A percentile compares a stretch with the other conserved stretches of the same genome.
These are phyloP conservation scores for Clavariopsis aquatica DNA, from an alignment of 495 filamentous ascomycete species.

Conservation along the genomic window DNA sequence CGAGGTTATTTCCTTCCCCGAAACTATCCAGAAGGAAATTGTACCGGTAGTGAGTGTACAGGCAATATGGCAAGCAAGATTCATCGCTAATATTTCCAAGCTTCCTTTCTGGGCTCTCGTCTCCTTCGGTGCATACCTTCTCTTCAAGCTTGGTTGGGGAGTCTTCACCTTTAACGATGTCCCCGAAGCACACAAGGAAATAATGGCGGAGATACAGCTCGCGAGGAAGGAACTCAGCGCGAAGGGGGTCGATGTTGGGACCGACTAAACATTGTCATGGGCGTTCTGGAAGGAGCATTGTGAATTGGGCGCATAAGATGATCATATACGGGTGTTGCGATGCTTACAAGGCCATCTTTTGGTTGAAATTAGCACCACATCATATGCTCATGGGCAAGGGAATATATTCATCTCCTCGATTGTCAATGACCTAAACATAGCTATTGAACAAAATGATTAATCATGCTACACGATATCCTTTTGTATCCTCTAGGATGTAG, in stretches of 20 bases:
- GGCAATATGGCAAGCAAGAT: not conserved
- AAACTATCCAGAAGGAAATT: slow-evolving; percentile 68
- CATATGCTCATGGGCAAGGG: no score
- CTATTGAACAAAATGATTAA: no score
- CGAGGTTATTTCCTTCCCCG: slow-evolving; percentile 79
- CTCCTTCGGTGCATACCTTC: slow-evolving; percentile 87
- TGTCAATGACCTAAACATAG: no score
- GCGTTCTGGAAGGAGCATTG: not conserved
- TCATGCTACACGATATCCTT: no score
- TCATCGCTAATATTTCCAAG: slow-evolving; percentile 41
- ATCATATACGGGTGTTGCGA: not conserved
- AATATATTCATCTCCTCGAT: no score
- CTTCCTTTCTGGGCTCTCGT: slow-evolving; percentile 91
- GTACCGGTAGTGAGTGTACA: slow-evolving; percentile 62
- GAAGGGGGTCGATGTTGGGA: slow-evolving; percentile 75
- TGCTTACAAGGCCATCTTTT: not conserved
- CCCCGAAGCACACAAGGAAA: slow-evolving; percentile 83
- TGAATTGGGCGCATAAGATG: not conserved
- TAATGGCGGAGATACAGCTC: slow-evolving; percentile 77
- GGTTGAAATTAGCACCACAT: no score
- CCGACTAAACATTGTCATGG: slow-evolving; percentile 21
- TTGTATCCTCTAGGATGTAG: no score
- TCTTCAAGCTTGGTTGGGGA: slow-evolving; percentile 86
- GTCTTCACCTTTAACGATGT: slow-evolving; percentile 97
- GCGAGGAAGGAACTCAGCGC: slow-evolving; percentile 66